phyloP scores from a whole-genome alignment of 495 filamentous ascomycete genomes.

The Neurospora tetrasperma region DNA sequence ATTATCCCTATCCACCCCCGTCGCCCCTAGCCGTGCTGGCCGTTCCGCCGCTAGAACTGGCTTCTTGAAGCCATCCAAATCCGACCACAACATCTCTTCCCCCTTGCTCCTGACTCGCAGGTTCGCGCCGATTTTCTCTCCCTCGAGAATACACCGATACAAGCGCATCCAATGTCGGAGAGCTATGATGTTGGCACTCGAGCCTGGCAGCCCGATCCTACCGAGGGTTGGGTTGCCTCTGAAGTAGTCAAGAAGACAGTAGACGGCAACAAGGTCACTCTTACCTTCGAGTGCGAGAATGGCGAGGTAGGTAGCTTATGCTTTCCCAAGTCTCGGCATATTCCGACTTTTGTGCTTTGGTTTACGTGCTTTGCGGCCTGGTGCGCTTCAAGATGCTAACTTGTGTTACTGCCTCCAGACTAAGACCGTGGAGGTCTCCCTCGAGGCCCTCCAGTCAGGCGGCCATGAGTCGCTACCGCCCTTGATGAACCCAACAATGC shows the following conservation, averaged over 20 bases:
- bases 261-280: constrained; percentile 72
- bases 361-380: not conserved
- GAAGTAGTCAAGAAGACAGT: constrained; percentile 83
- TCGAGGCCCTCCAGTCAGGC: constrained; percentile 59
- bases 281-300: constrained; percentile 81
- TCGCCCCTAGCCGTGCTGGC: constrained; percentile 5
- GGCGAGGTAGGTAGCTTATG: constrained; percentile 61
- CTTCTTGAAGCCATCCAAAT: constrained; percentile 16
- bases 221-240: constrained; percentile 94
- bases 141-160: constrained; percentile 4
- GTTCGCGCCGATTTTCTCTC: constrained; percentile 3
- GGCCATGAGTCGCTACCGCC: constrained; percentile 72
- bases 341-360: not conserved
- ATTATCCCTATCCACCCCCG: constrained; percentile 4
- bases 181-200: constrained; percentile 93
- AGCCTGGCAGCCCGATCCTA: constrained; percentile 94
- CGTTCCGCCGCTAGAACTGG: constrained; percentile 14
- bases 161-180: constrained; percentile 65
- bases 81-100: not conserved
- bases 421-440: constrained; percentile 70
- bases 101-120: constrained; percentile 1
- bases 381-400: constrained; percentile 15
- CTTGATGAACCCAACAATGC: constrained; percentile 95
- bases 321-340: not conserved
- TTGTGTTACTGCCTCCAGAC: constrained; percentile 38